phyloP scores from a whole-genome alignment of 495 filamentous ascomycete genomes.

The Penicillium bialowiezense region DNA sequence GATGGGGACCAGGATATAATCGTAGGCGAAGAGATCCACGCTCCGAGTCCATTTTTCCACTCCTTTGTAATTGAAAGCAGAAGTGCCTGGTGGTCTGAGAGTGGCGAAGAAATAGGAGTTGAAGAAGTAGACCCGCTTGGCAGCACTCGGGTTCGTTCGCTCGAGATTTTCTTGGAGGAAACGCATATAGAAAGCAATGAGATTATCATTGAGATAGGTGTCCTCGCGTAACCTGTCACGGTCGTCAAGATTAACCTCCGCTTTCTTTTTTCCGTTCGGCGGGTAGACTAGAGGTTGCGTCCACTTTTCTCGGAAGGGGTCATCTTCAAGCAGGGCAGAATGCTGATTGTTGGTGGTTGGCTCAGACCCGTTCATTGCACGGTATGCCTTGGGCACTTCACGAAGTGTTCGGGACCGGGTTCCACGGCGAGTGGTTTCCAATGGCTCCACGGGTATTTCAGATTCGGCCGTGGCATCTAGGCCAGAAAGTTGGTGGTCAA shows the following conservation, averaged over 20 bases:
- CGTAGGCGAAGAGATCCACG: constrained; percentile 79
- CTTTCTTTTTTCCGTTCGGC: constrained; percentile 61
- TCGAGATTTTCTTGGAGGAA: constrained; percentile 67
- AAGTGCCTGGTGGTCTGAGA: constrained; percentile 57
- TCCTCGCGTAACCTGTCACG: constrained; percentile 75
- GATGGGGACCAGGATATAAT: constrained; percentile 89
- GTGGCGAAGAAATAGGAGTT: constrained; percentile 89
- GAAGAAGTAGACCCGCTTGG: constrained; percentile 75
- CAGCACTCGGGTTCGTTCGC: constrained; percentile 50
- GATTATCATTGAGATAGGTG: constrained; percentile 89
- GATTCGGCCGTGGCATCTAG: constrained; percentile 10
- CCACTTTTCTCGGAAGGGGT: constrained; percentile 29
- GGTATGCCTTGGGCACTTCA: constrained; percentile 14
- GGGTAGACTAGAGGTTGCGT: constrained; percentile 68
- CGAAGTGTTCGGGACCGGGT: constrained; percentile 27
- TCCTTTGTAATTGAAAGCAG: constrained; percentile 70
- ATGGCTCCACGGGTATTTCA: constrained; percentile 33
- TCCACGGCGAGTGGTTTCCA: constrained; percentile 9
- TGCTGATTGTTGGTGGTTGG: constrained; percentile 5
- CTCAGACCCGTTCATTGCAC: background rate
- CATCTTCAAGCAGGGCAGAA: constrained; percentile 1
- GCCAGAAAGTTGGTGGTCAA: background rate
- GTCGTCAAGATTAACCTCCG: constrained; percentile 75
- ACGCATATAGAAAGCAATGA: constrained; percentile 82
- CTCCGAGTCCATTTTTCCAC: constrained; percentile 88